Base-by-base conservation (phyloP, 352 stramenopile genomes). In the Phytophthora lateralis region DNA sequence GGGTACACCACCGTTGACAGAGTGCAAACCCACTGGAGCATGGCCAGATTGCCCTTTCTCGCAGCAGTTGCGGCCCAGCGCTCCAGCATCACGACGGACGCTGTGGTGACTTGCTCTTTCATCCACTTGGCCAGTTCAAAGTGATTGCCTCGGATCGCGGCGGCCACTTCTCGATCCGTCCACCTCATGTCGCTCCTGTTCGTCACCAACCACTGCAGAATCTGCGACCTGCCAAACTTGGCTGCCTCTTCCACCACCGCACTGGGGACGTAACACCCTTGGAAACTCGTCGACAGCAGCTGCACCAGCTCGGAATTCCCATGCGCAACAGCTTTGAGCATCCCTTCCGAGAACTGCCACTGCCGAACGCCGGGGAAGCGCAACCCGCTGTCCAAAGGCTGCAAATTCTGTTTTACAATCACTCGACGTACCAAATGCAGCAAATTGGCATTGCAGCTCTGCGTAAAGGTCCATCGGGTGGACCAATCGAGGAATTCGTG, bases 1-100 rank as follows among this genome's bases (percentile, higher is more conserved):
- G 37, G 21, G 5, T 60, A 29, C 4, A 58, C 12, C 11, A 8
- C n/a, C 4, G 17, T 12, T 1, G 53, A 57, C 14, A 68, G 12
- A n/a, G 21, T 63, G 24, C 60, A 68, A 7, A 68, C 38, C 60
- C 60, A 68, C 24, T 63, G n/a, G 3, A 63, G 4, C 44, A 57
- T 68, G 1, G 41, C 29, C 4, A 57, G 1, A 26, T 67, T 57
- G 2, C 60, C 60, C 8, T 59, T 42, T 1, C 26, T 14, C 32
- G 58, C 58, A 29, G 58, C 32, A 38, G 8, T n/a, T 2, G 26
- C 15, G 1, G 58, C 42, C 58, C 49, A 66, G 21, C 9, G 27
- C 42, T 66, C 49, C 12, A 55, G 0, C 41, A 59, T 55, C 24
- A 27, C 24, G 0, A 60, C 14, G 6, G 48, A 54, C 18, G 21